Evolutionary conservation across 2,329 filamentous ascomycete species (phyloP), one percentile per base, ranked within the genome.

Genomic region (Fonsecaea multimorphosa): DNA sequence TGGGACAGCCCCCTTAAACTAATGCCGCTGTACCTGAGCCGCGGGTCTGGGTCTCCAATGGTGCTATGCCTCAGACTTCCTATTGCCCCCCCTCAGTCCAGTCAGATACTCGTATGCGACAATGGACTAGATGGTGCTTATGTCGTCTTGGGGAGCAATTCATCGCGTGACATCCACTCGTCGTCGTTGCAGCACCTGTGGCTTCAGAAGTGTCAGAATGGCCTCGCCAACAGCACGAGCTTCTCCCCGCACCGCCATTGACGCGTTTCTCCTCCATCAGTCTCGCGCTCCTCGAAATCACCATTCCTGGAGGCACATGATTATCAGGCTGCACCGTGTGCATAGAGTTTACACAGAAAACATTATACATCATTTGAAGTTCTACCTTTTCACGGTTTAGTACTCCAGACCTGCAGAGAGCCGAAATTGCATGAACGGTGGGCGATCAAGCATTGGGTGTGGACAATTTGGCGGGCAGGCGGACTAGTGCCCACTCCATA

Each of bases 401-500:
- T 22, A 46, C 55, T 24, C 11, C 12, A 40, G 32, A 24, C 49
- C 58, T 61, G 34, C 53, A 34, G 55, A 58, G 51, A 62, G 63
- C 67, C 64, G 67, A 68, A 44, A 68, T 68, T 68, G 61, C 63
- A 49, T 52, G 52, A 40, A 60, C 34, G 46, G 40, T 54, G 29
- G 63, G 32, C 61, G 36, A 55, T 61, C 63, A 55, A 57, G 58
- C 60, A 66, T 66, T 68, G 67, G 67, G 55, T 61, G 58, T 54
- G 24, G 52, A 22, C 51, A 58, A 27, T 58, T 54, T 49, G 29
- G 46, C 57, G n/a, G 44, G n/a, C n/a, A n/a, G n/a, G n/a, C n/a
- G n/a, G 49, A n/a, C 58, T 66, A 66, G 67, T 62, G 63, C 54
- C 61, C 62, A 59, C 54, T 58, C 34, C 51, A 55, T 61, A 68